Base-by-base conservation (phyloP, 495 filamentous ascomycete species). In the Penicillium alfredii region DNA sequence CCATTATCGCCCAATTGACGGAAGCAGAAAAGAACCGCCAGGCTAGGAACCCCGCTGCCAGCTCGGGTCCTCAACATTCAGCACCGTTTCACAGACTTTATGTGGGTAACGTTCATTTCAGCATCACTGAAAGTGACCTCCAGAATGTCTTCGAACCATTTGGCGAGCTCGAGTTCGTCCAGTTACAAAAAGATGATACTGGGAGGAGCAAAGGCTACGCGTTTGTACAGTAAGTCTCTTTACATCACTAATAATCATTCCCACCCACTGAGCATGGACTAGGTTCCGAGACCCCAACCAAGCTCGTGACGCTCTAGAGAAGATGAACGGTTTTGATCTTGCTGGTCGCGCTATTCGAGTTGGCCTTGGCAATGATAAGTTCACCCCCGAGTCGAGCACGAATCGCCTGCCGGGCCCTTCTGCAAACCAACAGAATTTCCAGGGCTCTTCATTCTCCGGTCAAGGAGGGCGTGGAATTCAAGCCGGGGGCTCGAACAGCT, bases 361-460 rank as follows among this genome's bases (percentile, higher is more conserved):
- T 66, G 93, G 93, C 62, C 88, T 99, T 73, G 93, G 93, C 66
- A 99, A 94, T 71, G 93, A 99, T 85, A 97, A 97, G 84, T 99
- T 97, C 66, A 97, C 92, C 70, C 84, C 88, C 46, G 92, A 96
- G 69, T 90, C 88, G 63, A 95, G 85, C 63, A 83, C 86, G 53
- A 88, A 88, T 72, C 86, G 88, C 56, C 87, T 90, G 69, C 81
- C 86, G 64, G 78, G 81, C 53, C 49, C 62, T 45, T 81, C 84
- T 73, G 78, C 81, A 56, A 73, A 76, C 61, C 75, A 77, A 66
- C 73, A 77, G 63, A 78, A 78, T 60, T 92, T 79, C 63, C 90
- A 96, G 74, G 93, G 93, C 60, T 96, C 90, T 44, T 78, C 82
- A 25, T 97, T 97, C 66, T 94, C 86, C 46, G 89, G 89, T 38